phyloP scores from a whole-genome alignment of 192 early-diverging fungal genomes.

The Oehlia diaphana region DNA sequence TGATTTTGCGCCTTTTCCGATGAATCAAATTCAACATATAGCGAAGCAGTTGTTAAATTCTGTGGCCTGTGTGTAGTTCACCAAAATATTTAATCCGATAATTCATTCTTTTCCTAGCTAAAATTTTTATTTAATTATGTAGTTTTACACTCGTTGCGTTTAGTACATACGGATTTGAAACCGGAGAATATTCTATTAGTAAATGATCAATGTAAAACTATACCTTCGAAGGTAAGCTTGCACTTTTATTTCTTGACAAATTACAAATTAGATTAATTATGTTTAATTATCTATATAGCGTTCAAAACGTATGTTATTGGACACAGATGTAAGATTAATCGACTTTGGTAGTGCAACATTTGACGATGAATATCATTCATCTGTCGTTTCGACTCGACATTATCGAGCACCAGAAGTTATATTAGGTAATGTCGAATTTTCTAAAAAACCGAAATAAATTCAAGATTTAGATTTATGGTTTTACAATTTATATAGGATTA shows the following conservation, averaged over 20 bases:
- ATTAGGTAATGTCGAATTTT: conserved; percentile 49
- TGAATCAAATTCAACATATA: conserved; percentile 82
- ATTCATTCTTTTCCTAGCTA: too few species aligned
- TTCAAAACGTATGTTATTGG: conserved; percentile 61
- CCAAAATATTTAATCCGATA: neutral
- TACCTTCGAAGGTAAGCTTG: conserved; percentile 46
- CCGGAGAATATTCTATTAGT: conserved; percentile 92
- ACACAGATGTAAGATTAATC: conserved; percentile 82
- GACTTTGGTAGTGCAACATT: conserved; percentile 97
- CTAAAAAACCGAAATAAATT: neutral
- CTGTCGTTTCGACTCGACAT: conserved; percentile 91
- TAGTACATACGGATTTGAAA: conserved; percentile 98
- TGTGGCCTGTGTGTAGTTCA: conserved; percentile 66
- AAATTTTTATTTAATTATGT: too few species aligned
- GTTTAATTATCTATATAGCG: conserved; percentile 41
- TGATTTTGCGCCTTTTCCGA: conserved; percentile 84
- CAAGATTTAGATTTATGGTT: neutral
- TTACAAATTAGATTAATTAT: neutral
- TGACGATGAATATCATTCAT: conserved; percentile 89
- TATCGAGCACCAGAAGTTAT: conserved; percentile 98
- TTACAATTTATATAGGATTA: conserved; percentile 40
- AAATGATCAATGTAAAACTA: conserved; percentile 54
- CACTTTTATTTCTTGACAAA: neutral
- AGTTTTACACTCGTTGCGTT: conserved; percentile 81
- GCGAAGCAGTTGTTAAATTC: conserved; percentile 82